These are phyloP conservation scores for Cicer bijugum DNA, from an alignment of 306 rosid species.

Conservation along the genomic window DNA sequence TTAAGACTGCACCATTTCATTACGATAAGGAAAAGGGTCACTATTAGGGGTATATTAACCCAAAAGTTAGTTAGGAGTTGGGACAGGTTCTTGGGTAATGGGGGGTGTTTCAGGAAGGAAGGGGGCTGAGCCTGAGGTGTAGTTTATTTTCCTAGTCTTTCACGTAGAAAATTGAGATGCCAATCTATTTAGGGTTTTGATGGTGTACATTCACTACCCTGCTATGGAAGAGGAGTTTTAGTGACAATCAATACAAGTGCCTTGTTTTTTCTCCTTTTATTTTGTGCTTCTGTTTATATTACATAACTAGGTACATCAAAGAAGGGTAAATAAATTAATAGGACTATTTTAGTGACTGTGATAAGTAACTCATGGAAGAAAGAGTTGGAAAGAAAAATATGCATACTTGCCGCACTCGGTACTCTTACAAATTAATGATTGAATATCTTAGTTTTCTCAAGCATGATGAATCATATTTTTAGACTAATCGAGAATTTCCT, in stretches of 20 bases:
- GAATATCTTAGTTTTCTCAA: constrained; percentile 23
- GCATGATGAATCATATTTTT: constrained; percentile 22
- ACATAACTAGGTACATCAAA: background rate
- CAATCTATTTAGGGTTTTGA: background rate
- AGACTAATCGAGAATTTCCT: constrained; percentile 17
- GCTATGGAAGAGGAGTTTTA: background rate
- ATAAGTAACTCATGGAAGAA: constrained; percentile 19
- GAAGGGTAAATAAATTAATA: constrained; percentile 12
- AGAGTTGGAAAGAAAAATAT: background rate
- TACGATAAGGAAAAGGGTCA: constrained; percentile 25
- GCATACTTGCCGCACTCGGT: background rate
- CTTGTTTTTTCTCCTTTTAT: background rate
- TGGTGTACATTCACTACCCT: background rate
- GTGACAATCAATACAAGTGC: background rate
- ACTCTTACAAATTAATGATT: constrained; percentile 14
- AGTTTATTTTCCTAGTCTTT: background rate
- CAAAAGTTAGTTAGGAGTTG: background rate
- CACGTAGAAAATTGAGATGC: background rate
- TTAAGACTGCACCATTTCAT: background rate
- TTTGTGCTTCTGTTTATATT: background rate
- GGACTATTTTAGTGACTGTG: constrained; percentile 29
- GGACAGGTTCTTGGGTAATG: background rate
- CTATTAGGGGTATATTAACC: constrained; percentile 2
- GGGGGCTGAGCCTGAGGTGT: background rate
- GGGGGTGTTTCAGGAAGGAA: background rate